phyloP scores from a whole-genome alignment of 768 basidiomycete genomes.

The Fomitopsis serialis region DNA sequence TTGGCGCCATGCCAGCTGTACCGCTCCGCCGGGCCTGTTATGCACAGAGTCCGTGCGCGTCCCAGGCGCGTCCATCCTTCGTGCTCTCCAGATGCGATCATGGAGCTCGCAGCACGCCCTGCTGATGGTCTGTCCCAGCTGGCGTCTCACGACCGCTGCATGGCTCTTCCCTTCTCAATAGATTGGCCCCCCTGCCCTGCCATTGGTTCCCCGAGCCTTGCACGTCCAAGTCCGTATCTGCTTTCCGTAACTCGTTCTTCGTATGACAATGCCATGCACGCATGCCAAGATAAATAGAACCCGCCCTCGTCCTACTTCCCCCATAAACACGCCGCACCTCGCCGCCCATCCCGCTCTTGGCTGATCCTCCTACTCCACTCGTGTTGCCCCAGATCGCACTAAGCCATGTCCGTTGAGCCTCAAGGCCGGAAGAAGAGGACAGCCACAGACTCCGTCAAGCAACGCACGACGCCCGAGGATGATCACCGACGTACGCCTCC shows the following conservation, averaged over 20 bases:
- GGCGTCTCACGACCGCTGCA: not conserved
- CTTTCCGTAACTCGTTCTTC: not conserved
- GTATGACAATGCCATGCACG: not conserved
- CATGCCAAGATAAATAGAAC: slow-evolving; percentile 4
- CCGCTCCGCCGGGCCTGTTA: no score
- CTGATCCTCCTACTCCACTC: not conserved
- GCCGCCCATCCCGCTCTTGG: not conserved
- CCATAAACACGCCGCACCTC: not conserved
- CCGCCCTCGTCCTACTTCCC: not conserved
- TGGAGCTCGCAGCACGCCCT: not conserved
- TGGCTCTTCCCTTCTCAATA: not conserved
- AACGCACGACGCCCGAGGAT: slow-evolving; percentile 33
- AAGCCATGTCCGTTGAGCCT: slow-evolving; percentile 19
- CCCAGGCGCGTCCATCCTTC: no score
- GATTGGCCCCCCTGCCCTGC: not conserved
- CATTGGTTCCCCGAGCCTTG: not conserved
- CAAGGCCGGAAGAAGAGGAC: slow-evolving; percentile 20
- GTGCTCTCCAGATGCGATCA: not conserved
- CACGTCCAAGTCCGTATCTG: not conserved
- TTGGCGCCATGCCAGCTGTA: not conserved
- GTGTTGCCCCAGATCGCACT: not conserved
- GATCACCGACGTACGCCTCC: slow-evolving; percentile 39
- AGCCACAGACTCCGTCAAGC: slow-evolving; percentile 20
- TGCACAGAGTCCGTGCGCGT: no score
- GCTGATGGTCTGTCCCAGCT: not conserved